phyloP scores from a whole-genome alignment of 2,329 filamentous ascomycete genomes.

The Trichoderma endophyticum region DNA sequence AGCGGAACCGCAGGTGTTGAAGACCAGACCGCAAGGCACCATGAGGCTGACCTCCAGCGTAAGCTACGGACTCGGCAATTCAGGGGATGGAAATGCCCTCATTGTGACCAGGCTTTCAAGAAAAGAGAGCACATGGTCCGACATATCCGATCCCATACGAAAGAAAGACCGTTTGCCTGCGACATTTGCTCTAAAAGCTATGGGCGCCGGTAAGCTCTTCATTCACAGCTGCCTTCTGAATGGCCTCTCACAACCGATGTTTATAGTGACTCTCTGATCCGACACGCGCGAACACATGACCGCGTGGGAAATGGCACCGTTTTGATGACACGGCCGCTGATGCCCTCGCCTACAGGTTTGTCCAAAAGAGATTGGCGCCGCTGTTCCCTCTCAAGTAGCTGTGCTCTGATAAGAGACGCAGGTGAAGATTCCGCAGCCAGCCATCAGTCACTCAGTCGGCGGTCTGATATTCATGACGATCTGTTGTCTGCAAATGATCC shows the following conservation, averaged over 20 bases:
- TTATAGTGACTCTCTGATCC: background rate
- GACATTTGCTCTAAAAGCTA: constrained; percentile 17
- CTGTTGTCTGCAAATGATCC: background rate
- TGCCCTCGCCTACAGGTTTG: background rate
- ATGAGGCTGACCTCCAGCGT: background rate
- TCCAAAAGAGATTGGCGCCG: background rate
- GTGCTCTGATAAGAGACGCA: background rate
- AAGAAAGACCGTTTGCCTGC: constrained; percentile 20
- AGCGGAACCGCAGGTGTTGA: background rate
- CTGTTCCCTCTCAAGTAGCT: background rate
- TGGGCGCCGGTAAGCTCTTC: background rate
- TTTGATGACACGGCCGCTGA: background rate
- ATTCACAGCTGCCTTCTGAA: background rate
- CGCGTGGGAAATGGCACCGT: background rate
- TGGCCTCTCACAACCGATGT: background rate
- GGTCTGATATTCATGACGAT: background rate
- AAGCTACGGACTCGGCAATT: background rate
- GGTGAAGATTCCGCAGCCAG: background rate
- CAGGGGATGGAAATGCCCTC: background rate
- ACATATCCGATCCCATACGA: constrained; percentile 21
- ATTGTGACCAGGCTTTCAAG: constrained; percentile 8
- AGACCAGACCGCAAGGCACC: background rate
- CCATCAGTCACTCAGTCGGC: background rate
- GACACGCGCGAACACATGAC: background rate
- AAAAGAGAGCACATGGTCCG: constrained; percentile 20